Evolutionary conservation across 2,329 filamentous ascomycete genomes (phyloP), one percentile per base, ranked within the genome.

Genomic region (Davidsoniella eucalypti): DNA sequence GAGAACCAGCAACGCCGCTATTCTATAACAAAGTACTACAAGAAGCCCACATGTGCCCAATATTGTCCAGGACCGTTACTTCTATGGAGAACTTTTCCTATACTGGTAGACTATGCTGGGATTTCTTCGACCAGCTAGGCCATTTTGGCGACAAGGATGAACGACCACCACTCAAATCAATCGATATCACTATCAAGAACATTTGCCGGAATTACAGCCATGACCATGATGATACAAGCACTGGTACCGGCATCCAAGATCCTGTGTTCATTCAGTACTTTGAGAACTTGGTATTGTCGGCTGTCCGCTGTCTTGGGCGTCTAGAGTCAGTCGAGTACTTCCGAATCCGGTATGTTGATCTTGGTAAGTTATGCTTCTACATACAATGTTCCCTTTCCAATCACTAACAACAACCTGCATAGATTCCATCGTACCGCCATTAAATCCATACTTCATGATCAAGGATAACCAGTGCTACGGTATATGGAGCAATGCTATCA

Each of bases 161-260:
- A 3, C n/a, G 17, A 9, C 29, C 25, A 16, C 38, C 7, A n/a
- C 38, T 52, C 5, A 77, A 76, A 62, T 80, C 77, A 1, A 69
- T 87, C 18, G 82, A 87, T 57, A 63, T 87, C 42, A 80, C 80
- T 0, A 78, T 87, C 50, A 84, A 84, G 64, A 84, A 84, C 54
- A 82, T 80, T 60, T 87, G 83, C 57, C 74, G 80, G 3, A 36
- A 36, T 25, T 48, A 47, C 18, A 38, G 21, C 26, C 16, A 44
- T 29, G 5, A 66, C 70, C 41, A 61, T 69, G 53, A 62, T 65
- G 44, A 65, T 66, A 55, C 79, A 54, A 80, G 84, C 56, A 72
- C 73, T 0, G 80, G 78, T 2, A 81, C 79, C 2, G 80, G 81
- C 0, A 82, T 86, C 53, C 80, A 78, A 17, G 81, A 85, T 57